Evolutionary conservation across 208 protist species (phyloP).

Genomic region (Tritrichomonas foetus): DNA sequence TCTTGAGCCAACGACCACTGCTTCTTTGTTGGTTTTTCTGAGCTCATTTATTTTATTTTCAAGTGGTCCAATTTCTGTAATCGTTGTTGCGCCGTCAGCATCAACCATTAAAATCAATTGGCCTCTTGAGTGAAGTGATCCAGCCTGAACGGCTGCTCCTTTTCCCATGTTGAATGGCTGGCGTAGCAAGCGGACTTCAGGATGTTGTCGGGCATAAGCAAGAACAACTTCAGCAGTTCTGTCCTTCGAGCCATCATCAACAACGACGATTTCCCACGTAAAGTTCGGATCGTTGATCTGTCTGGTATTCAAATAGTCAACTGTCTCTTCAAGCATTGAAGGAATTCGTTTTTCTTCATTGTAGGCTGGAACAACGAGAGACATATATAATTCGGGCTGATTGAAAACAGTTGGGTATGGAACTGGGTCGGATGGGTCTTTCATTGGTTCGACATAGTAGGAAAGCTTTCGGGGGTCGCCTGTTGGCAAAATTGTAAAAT

Average conservation of each 20-base stretch:
- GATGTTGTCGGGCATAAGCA: not conserved
- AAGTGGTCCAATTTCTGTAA: conserved; percentile 42
- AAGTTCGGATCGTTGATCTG: not conserved
- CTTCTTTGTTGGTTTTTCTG: not conserved
- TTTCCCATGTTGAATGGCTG: conserved; percentile 46
- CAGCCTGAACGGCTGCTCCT: conserved; percentile 47
- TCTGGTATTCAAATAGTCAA: conserved; percentile 40
- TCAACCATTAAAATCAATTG: conserved; percentile 50
- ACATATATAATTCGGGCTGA: conserved; percentile 38
- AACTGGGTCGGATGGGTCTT: not conserved
- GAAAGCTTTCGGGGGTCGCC: not conserved
- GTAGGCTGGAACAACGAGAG: conserved; percentile 50
- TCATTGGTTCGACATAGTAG: not conserved
- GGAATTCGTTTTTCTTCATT: conserved; percentile 47
- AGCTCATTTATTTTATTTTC: conserved; percentile 21
- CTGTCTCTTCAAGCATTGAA: conserved; percentile 43
- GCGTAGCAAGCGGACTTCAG: not conserved
- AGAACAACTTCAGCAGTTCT: conserved; percentile 36
- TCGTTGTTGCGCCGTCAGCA: conserved; percentile 48
- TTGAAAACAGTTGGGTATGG: not conserved
- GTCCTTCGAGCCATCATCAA: conserved; percentile 50
- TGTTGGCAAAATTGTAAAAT: not conserved
- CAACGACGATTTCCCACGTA: conserved; percentile 49
- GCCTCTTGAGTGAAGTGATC: conserved; percentile 34
- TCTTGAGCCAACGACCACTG: not conserved